Evolutionary conservation across 768 basidiomycete species (phyloP), one percentile per base, ranked within the genome.

Genomic region (Pisolithus marmoratus): DNA sequence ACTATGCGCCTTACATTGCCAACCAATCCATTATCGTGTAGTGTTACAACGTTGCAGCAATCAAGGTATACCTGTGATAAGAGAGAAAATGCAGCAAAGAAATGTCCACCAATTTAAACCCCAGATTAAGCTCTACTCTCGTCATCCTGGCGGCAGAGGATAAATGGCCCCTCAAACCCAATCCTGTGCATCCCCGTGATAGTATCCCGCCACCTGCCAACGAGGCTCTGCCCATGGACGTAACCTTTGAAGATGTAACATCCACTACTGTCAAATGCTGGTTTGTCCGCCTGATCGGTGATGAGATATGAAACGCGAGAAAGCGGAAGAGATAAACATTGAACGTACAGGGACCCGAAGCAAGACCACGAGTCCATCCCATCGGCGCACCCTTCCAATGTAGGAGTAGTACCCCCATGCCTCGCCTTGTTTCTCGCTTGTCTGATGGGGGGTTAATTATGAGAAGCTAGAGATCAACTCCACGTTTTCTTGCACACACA

Each of bases 121-220:
- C 34, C 4, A 34, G 4, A 34, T 34, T 34, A 34, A 34, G 14
- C 34, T 12, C 34, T 14, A 34, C 55, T 54, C 41, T 51, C 53
- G 56, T 57, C 58, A 53, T 64, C 66, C 47, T 59, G 66, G 58
- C 69, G 71, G 54, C 67, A 68, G 36, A 76, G 69, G 36, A 74
- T 70, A 58, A 80, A 81, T 26, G 72, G 69, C 40, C 80, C 77
- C 62, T 77, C 77, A 48, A 70, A 72, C n/a, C 80, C 79, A n/a
- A 72, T 59, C 22, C 60, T 59, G 48, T 70, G 62, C 17, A 63
- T 59, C 23, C 63, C 61, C 1, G 74, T 80, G 38, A 65, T 63
- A 20, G 75, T 79, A 53, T 78, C 78, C 48, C 80, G 73, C 80
- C 80, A 80, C 20, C 77, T 70, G 34, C 80, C 80, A 36, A 78